Percentiles rank a stretch among this genome's conserved stretches.
Evolutionary conservation across 805 yeast genomes (phyloP).

Genomic region (Starmera amethionina): DNA sequence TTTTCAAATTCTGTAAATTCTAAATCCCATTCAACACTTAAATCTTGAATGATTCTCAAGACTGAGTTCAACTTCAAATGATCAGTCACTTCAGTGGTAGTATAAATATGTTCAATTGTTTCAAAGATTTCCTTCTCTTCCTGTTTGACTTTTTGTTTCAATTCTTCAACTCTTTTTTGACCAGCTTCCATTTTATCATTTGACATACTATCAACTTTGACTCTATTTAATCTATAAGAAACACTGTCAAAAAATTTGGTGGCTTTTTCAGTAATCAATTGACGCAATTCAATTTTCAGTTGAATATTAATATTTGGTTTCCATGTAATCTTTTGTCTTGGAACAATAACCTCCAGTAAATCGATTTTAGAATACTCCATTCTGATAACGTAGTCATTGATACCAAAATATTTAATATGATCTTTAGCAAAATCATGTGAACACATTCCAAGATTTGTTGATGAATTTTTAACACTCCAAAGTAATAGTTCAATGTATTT

Average conservation of each 20-base stretch:
- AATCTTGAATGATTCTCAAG: slow-evolving; percentile 63
- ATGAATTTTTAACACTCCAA: slow-evolving; percentile 51
- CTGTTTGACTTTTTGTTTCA: slow-evolving; percentile 39
- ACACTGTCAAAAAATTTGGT: slow-evolving; percentile 65
- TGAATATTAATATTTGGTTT: slow-evolving; percentile 59
- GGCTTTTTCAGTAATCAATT: slow-evolving; percentile 42
- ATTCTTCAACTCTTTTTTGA: slow-evolving; percentile 41
- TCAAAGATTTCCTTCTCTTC: slow-evolving; percentile 40
- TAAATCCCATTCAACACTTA: slow-evolving; percentile 79
- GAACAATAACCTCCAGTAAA: slow-evolving; percentile 69
- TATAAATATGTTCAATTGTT: slow-evolving; percentile 42
- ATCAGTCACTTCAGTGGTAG: slow-evolving; percentile 47
- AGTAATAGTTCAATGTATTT: slow-evolving; percentile 82
- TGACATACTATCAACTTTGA: slow-evolving; percentile 65
- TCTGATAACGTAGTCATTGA: slow-evolving; percentile 66
- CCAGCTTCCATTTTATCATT: slow-evolving; percentile 68
- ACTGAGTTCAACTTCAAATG: slow-evolving; percentile 64
- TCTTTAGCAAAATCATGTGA: slow-evolving; percentile 72
- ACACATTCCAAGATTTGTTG: slow-evolving; percentile 58
- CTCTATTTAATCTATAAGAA: slow-evolving; percentile 55
- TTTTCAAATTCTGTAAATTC: slow-evolving; percentile 76
- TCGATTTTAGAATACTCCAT: slow-evolving; percentile 72
- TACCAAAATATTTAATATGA: slow-evolving; percentile 78
- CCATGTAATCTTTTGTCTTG: slow-evolving; percentile 63
- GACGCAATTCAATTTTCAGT: slow-evolving; percentile 54